Evolutionary conservation across 495 filamentous ascomycete genomes (phyloP).

Genomic region (Aspergillus sparsus): DNA sequence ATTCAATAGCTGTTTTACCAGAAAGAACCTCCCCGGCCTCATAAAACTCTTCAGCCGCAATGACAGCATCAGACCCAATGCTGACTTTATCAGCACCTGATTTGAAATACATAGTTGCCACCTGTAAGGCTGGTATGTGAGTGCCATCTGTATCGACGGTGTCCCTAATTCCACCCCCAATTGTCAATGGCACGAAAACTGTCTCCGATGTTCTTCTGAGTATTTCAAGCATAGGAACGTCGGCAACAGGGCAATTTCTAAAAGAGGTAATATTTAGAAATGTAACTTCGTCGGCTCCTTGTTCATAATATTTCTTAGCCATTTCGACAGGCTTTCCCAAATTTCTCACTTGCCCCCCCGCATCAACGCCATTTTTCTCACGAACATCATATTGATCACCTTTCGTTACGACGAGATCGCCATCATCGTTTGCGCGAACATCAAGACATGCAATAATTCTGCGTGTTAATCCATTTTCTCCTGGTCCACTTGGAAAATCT

Average conservation of each 20-base stretch:
- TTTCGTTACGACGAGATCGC: conserved; percentile 96
- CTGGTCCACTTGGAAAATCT: conserved; percentile 27
- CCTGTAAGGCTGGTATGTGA: conserved; percentile 79
- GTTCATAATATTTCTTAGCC: conserved; percentile 91
- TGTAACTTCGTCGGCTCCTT: conserved; percentile 94
- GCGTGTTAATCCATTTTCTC: conserved; percentile 72
- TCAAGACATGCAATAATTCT: conserved; percentile 95
- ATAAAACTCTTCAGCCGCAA: conserved; percentile 88
- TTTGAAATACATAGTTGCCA: conserved; percentile 97
- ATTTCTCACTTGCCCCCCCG: conserved; percentile 80
- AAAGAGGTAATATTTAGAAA: conserved; percentile 99
- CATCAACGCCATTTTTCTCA: conserved; percentile 65
- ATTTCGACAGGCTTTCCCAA: conserved; percentile 95
- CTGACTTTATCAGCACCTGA: conserved; percentile 98
- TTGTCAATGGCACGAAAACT: conserved; percentile 95
- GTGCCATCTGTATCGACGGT: conserved; percentile 89
- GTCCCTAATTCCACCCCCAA: conserved; percentile 93
- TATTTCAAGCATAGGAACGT: conserved; percentile 95
- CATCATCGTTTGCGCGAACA: conserved; percentile 92
- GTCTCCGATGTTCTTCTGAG: conserved; percentile 81
- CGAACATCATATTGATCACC: conserved; percentile 99
- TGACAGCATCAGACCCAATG: conserved; percentile 92
- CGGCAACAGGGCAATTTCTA: conserved; percentile 86
- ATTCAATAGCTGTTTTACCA: conserved; percentile 89
- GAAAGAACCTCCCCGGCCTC: conserved; percentile 61